phyloP scores from a whole-genome alignment of 345 rosid genomes.

The Arabidopsis suecica region DNA sequence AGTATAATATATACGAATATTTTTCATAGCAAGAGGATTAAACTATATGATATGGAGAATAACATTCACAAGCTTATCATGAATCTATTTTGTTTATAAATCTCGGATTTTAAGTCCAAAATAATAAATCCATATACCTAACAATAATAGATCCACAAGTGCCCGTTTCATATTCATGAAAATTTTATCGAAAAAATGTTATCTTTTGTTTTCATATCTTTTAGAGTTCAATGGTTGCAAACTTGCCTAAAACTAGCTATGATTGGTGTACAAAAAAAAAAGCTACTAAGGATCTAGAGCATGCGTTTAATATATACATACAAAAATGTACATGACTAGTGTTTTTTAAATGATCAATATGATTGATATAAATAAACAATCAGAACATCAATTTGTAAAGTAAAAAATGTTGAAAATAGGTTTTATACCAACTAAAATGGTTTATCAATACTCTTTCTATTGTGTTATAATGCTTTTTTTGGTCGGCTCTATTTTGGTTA shows the following conservation, averaged over 20 bases:
- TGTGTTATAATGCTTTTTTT: constrained; percentile 9
- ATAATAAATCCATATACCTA: background rate
- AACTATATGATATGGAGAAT: background rate
- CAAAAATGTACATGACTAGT: background rate
- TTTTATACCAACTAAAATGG: constrained; percentile 5
- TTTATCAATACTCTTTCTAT: background rate
- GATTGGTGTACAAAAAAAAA: too few relatives aligned
- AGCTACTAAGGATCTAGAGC: too few relatives aligned
- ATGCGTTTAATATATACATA: background rate
- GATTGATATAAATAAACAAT: background rate
- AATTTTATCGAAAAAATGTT: background rate
- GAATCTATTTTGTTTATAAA: background rate
- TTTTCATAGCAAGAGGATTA: background rate
- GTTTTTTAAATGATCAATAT: background rate
- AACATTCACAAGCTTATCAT: constrained; percentile 6
- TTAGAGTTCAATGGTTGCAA: background rate
- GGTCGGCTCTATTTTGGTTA: constrained; percentile 37
- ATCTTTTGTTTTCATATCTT: background rate
- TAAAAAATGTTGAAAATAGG: background rate
- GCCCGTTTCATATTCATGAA: background rate
- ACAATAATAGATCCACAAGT: background rate
- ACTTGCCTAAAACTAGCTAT: background rate
- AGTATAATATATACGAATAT: background rate
- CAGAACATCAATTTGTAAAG: background rate
- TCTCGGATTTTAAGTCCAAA: background rate